Percentiles rank a stretch among this genome's conserved stretches.
Conservation (phyloP, 2,329 filamentous ascomycete species). For the Pestalotiopsis sp. region DNA sequence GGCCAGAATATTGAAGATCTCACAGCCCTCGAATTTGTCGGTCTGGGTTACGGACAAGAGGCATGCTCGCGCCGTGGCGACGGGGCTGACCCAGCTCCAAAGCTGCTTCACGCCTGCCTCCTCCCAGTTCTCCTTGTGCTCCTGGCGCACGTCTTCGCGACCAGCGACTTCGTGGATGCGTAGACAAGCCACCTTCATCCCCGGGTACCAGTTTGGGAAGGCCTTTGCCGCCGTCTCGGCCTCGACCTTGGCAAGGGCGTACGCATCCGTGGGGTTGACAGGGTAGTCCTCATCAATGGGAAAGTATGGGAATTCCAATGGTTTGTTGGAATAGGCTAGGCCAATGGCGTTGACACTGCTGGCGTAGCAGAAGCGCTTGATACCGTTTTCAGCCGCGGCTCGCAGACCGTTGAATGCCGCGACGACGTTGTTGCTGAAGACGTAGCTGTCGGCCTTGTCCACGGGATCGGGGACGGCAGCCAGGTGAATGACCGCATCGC, state of each 20-base stretch:
- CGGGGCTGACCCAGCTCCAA: conserved; percentile 38
- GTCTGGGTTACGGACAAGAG: conserved; percentile 33
- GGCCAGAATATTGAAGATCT: conserved; percentile 38
- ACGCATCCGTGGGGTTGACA: conserved; percentile 34
- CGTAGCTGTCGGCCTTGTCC: conserved; percentile 30
- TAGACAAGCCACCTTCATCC: conserved; percentile 38
- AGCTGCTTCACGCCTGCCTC: conserved; percentile 35
- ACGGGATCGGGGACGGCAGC: conserved; percentile 30
- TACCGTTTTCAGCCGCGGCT: conserved; percentile 35
- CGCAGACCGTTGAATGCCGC: conserved; percentile 41
- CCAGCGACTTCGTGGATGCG: conserved; percentile 39
- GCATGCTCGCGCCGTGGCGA: conserved; percentile 37
- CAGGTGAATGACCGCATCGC: conserved; percentile 40
- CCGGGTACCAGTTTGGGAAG: conserved; percentile 38
- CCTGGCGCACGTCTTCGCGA: conserved; percentile 29
- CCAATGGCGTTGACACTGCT: conserved; percentile 40
- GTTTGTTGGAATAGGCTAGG: conserved; percentile 37
- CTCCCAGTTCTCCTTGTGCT: conserved; percentile 36
- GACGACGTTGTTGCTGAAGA: conserved; percentile 40
- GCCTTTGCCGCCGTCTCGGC: conserved; percentile 35
- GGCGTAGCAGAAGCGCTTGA: conserved; percentile 37
- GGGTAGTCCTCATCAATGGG: conserved; percentile 38
- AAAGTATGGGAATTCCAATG: conserved; percentile 37
- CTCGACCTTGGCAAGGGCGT: conserved; percentile 38
- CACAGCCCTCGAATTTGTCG: conserved; percentile 32